These are phyloP conservation scores for Ceratobasidium papillatum DNA, from an alignment of 1,284 basidiomycete genomes.

Conservation along the genomic window DNA sequence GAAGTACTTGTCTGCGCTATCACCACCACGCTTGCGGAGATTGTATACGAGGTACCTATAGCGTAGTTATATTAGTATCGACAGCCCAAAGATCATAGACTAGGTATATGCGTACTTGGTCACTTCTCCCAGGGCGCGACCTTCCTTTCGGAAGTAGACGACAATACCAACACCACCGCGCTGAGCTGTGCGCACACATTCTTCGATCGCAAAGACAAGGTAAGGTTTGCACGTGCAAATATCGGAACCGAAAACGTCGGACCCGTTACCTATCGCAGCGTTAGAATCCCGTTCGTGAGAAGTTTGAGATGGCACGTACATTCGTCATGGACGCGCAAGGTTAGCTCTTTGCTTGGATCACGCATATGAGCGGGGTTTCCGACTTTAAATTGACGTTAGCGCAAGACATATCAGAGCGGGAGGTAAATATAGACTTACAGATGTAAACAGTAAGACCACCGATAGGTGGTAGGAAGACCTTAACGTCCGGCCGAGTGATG, in stretches of 20 bases:
- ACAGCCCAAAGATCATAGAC: background rate
- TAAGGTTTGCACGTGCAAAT: conserved; percentile 97
- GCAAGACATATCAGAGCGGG: conserved; percentile 47
- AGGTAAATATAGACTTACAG: conserved; percentile 59
- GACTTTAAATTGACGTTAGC: conserved; percentile 57
- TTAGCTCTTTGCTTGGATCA: conserved; percentile 86
- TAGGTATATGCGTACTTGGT: conserved; percentile 67
- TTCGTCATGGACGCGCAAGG: conserved; percentile 93
- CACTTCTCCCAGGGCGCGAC: conserved; percentile 90
- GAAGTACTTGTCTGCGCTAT: conserved; percentile 94
- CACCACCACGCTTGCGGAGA: conserved; percentile 91
- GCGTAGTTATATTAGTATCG: conserved; percentile 64
- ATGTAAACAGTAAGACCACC: conserved; percentile 94
- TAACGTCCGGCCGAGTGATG: conserved; percentile 93
- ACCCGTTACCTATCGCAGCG: conserved; percentile 69
- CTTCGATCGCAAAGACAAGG: conserved; percentile 91
- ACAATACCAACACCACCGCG: conserved; percentile 91
- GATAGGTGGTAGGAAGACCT: conserved; percentile 95
- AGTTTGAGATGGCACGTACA: conserved; percentile 62
- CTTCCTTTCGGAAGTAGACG: conserved; percentile 95
- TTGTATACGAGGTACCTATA: conserved; percentile 91
- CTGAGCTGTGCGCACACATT: conserved; percentile 88
- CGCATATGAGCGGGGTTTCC: conserved; percentile 81
- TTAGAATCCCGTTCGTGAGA: conserved; percentile 46
- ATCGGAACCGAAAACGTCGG: conserved; percentile 89